Base-by-base conservation (phyloP, 805 yeast species). In the Candida jianshihensis region DNA sequence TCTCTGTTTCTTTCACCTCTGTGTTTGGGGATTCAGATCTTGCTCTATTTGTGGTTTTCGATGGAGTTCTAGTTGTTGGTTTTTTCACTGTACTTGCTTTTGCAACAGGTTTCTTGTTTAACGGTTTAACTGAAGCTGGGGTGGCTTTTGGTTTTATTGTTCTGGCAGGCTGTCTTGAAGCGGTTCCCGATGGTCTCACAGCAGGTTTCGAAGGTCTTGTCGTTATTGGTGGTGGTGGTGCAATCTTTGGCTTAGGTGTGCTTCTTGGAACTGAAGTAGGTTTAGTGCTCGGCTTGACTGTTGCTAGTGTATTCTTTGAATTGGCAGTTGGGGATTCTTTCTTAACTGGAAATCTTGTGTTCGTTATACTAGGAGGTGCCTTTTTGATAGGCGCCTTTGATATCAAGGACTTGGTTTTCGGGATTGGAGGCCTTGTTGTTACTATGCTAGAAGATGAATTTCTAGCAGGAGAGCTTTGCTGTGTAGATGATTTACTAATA, bases 1-100 rank as follows among this genome's bases (percentile, higher is more conserved):
- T 29, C 11, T 29, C 31, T 12, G 31, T 29, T 6, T 29, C 31
- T 29, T 39, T 18, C 40, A 40, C 17, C 36, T 40, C 16, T 5
- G 21, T 31, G 14, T 38, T 36, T 13, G 56, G 53, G 4, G 53
- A 46, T 37, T 40, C 42, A 2, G 56, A 37, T 28, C 41, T 40
- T 13, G 42, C 18, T 19, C 33, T 36, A 27, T 6, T 33, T n/a
- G 18, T 24, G 5, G 26, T 5, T 24, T 12, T 5, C 13, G 26
- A 24, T 11, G 26, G 13, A n/a, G 10, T 26, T 9, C 5, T 11
- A 7, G n/a, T 12, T 16, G 30, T 26, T 20, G 36, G 27, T 19
- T 26, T 27, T 21, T 19, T 26, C 3, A 18, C 14, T 12, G 20
- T 4, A 9, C 19, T 12, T n/a, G 11, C 31, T 10, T 18, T 33